Evolutionary conservation across 495 filamentous ascomycete genomes (phyloP).

Genomic region (Cercophora scortea): DNA sequence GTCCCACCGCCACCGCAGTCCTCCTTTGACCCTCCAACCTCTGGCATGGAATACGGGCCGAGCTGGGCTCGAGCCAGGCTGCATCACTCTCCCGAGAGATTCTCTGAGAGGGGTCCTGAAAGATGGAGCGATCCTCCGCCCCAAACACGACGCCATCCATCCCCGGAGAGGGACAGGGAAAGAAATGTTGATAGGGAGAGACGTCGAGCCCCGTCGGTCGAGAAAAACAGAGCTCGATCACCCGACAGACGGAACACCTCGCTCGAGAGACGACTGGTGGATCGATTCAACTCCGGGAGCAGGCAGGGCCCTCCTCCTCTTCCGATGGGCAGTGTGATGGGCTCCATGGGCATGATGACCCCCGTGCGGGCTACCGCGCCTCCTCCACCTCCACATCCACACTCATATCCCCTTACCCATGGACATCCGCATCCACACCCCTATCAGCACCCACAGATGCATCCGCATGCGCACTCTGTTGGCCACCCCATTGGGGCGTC

Average conservation of each 20-base stretch:
- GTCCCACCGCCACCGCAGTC: constrained; percentile 27
- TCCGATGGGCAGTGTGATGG: constrained; percentile 3
- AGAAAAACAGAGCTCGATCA: constrained; percentile 13
- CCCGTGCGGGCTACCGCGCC: constrained; percentile 9
- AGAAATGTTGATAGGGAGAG: constrained; percentile 4
- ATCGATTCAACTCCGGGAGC: constrained; percentile 35
- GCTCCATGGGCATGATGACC: constrained; percentile 13
- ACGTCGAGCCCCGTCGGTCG: constrained; percentile 3
- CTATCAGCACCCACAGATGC: constrained; percentile 5
- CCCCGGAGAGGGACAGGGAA: constrained; percentile 7
- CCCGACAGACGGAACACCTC: constrained; percentile 22
- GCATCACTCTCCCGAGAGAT: constrained; percentile 13
- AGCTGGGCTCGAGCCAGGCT: constrained; percentile 20
- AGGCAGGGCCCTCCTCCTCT: constrained; percentile 10
- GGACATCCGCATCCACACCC: constrained; percentile 13
- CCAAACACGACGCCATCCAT: constrained; percentile 3
- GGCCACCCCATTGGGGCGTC: constrained; percentile 11
- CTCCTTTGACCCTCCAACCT: constrained; percentile 25
- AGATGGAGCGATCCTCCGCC: constrained; percentile 9
- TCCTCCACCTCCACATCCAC: constrained; percentile 16
- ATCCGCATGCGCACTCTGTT: constrained; percentile 10
- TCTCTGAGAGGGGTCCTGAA: constrained; percentile 6
- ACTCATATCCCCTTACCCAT: too few relatives aligned
- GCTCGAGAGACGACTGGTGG: constrained; percentile 36
- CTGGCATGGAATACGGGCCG: constrained; percentile 27